Evolutionary conservation across 306 rosid species (phyloP), one percentile per base, ranked within the genome.

Genomic region (Acmispon strigosus): DNA sequence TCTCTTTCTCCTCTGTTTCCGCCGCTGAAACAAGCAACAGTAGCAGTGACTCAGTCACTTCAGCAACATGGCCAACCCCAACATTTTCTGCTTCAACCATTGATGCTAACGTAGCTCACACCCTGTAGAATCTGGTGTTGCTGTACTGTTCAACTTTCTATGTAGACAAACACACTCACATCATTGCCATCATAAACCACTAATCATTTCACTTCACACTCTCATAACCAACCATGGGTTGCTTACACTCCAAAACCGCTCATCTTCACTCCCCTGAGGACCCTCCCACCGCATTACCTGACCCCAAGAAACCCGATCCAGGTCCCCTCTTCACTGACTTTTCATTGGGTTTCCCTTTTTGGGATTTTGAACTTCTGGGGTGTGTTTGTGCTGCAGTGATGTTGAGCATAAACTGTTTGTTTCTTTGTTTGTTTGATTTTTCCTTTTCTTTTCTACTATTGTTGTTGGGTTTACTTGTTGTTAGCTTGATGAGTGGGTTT

Each of bases 191-290:
- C 54, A 54, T 42, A 41, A 0, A 9, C 2, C 24, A 14, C 1
- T 2, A 57, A 2, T 7, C 1, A 24, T 19, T 10, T 43, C 56
- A 71, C 17, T 29, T 59, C 19, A 24, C 57, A 64, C 32, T 52
- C 62, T 63, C n/a, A n/a, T 36, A 66, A 34, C 45, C 16, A 18
- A 12, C 17, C 50, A 61, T 89, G 96, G 96, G 92, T 60, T 89
- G 96, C 68, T 78, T 85, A 5, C 87, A 85, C 48, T 89, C 96
- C 73, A 89, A 87, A 78, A 85, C 92, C 57, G 56, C 87, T 18
- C 88, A 81, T 76, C 86, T 87, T 7, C 87, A 68, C 70, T 85
- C 85, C 39, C 87, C 96, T 43, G 96, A 87, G 43, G 84, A 87
- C 71, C 95, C 87, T 60, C 81, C 87, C 1, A 44, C 89, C 42